Evolutionary conservation across 176 grass and related monocot genomes (phyloP), one percentile per base, ranked within the genome.

Genomic region (Cocos nucifera): DNA sequence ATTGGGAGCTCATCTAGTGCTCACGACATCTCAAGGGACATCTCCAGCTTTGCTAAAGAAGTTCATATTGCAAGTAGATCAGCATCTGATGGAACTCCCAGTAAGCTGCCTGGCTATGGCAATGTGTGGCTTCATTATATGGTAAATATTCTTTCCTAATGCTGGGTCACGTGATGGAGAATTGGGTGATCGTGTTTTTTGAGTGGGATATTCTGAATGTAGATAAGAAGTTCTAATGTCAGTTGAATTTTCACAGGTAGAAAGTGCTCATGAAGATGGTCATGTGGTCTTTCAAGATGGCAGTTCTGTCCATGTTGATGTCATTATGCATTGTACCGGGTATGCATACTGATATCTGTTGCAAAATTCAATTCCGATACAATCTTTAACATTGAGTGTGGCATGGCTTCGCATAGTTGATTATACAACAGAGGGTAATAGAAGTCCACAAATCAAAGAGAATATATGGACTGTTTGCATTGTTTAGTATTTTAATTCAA

Each of bases 81-180:
- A 30, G 21, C 53, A 24, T 68, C 73, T 29, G 58, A 63, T 73
- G 67, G 23, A 50, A 72, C 76, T 62, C 70, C 56, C 17, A 32
- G 50, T 28, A 84, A 56, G 79, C 54, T 79, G 19, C 72, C 81
- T 85, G 77, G 78, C 64, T 82, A 97, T 35, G 30, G 76, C 12
- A 88, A 90, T 56, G 54, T 91, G 72, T 97, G 92, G 92, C 75
- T 88, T 75, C 87, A 91, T 56, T 85, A 84, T 67, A 73, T 80
- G 87, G 93, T 95, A 89, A 75, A 69, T 52, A 0, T 26, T 35
- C 29, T 77, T 79, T 67, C 49, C 57, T 21, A 73, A 2, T 58
- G 27, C 52, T 65, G 64, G 86, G 69, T 44, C 2, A 44, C 35
- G 10, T 44, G 35, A 12, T 2, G 79, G 39, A 50, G 39, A 59